Percentiles rank a stretch among this genome's conserved stretches.
Evolutionary conservation across 495 filamentous ascomycete genomes (phyloP).

Genomic region (Penicillium diatomitis): DNA sequence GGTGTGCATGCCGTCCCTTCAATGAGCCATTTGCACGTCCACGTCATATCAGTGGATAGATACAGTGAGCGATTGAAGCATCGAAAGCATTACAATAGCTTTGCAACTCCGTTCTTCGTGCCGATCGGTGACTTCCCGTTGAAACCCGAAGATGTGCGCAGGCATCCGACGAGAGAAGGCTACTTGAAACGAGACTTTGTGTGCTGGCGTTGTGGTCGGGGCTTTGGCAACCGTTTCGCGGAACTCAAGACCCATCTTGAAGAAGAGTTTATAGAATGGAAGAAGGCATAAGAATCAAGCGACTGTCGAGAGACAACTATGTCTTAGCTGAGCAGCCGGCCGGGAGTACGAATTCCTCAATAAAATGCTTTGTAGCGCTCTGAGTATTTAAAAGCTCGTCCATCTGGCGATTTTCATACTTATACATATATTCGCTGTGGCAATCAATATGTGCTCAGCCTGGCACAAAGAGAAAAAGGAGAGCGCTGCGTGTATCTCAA

Average conservation of each 20-base stretch:
- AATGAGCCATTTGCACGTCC: slow-evolving; percentile 89
- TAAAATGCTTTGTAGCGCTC: no score
- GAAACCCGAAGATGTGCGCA: slow-evolving; percentile 46
- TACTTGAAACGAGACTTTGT: slow-evolving; percentile 54
- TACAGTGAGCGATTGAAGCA: slow-evolving; percentile 62
- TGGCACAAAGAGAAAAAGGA: slow-evolving; percentile 2
- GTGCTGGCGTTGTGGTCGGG: slow-evolving; percentile 79
- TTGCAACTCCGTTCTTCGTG: slow-evolving; percentile 81
- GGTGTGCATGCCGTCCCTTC: slow-evolving; percentile 83
- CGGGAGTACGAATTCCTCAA: no score
- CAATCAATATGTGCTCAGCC: neutral
- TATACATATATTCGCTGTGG: slow-evolving; percentile 29
- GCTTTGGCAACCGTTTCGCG: slow-evolving; percentile 63
- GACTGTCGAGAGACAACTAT: slow-evolving; percentile 2
- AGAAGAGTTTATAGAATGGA: slow-evolving; percentile 77
- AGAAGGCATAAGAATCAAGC: slow-evolving; percentile 41
- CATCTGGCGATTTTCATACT: neutral
- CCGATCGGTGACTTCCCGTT: slow-evolving; percentile 75
- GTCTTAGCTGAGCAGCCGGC: neutral
- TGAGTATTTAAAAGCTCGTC: no score
- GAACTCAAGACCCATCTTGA: slow-evolving; percentile 72
- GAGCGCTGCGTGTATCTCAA: slow-evolving; percentile 24
- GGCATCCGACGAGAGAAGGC: slow-evolving; percentile 42
- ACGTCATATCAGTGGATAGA: slow-evolving; percentile 71
- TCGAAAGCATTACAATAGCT: slow-evolving; percentile 86